Evolutionary conservation across 1,139 yeast species (phyloP), one percentile per base, ranked within the genome.

Genomic region (Blastobotrys apis): DNA sequence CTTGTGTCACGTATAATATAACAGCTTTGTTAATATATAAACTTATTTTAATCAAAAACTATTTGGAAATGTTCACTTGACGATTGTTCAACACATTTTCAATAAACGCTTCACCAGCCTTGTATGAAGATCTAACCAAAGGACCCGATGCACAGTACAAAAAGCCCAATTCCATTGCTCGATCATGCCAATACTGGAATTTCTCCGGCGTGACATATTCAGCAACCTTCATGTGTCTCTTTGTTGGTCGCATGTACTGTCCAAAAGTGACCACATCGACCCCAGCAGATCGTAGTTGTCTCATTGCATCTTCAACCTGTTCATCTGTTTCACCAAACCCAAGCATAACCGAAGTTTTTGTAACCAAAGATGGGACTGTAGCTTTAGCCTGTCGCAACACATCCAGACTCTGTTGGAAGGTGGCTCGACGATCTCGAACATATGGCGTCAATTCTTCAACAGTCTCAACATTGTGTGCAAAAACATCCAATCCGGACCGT

Each of bases 191-290:
- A 64, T 83, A 74, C 50, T 88, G 95, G 63, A 94, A 94, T 63
- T 86, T 88, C 55, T 85, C 97, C 0, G 98, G 98, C n/a, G 80
- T 82, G 19, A 92, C 78, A 59, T 94, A 94, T 54, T 92, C 97
- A 17, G 87, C 97, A 33, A 94, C 99, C 70, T 90, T 90, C 94
- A 94, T 87, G 64, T 94, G 99, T 60, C 97, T 80, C 69, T 86
- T 92, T 1, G 99, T 94, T 36, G 99, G 99, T 62, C 97, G 78
- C 99, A 94, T 94, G 66, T 94, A 94, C 68, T 94, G 99, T 33
- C 99, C 99, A 67, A 94, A 92, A 0, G 99, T 94, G 20, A 94
- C 96, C 44, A 94, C 95, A 59, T 94, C 98, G 63, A 95, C 94
- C 6, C 75, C 71, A 43, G 83, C 77, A 17, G 67, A 78, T 52